These are phyloP conservation scores for Yamadazyma paraphyllophila DNA, from an alignment of 805 yeast species.

Conservation along the genomic window DNA sequence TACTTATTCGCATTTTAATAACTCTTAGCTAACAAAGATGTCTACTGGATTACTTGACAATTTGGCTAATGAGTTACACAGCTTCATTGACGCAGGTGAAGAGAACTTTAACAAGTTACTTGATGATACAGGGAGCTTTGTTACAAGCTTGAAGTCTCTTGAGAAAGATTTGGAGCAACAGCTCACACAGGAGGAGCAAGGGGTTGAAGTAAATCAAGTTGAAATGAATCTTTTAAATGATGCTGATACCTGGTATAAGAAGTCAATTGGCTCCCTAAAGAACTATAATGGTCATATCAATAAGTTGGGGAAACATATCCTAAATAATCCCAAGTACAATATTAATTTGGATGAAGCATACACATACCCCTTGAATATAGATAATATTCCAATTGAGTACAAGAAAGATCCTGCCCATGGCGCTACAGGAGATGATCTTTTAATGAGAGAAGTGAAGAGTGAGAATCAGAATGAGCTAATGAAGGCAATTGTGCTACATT, in stretches of 20 bases:
- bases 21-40: neutral
- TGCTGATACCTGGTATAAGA: conserved; percentile 32
- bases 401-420: conserved; percentile 1
- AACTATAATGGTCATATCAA: conserved; percentile 34
- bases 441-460: conserved; percentile 14
- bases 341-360: conserved; percentile 42
- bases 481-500: conserved; percentile 38
- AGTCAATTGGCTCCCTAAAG: conserved; percentile 32
- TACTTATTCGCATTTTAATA: neutral
- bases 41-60: conserved; percentile 6
- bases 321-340: conserved; percentile 25
- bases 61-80: conserved; percentile 3
- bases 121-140: neutral
- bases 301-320: conserved; percentile 32
- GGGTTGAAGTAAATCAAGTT: neutral
- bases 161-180: conserved; percentile 5
- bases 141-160: conserved; percentile 3
- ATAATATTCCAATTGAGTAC: conserved; percentile 23
- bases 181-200: conserved; percentile 1
- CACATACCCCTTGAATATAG: conserved; percentile 34
- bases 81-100: conserved; percentile 2
- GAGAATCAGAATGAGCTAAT: conserved; percentile 30
- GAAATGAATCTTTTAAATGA: conserved; percentile 14
- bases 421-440: conserved; percentile 6
- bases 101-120: neutral